Base-by-base conservation (phyloP, 768 basidiomycete species). In the Tulasnella sp. region DNA sequence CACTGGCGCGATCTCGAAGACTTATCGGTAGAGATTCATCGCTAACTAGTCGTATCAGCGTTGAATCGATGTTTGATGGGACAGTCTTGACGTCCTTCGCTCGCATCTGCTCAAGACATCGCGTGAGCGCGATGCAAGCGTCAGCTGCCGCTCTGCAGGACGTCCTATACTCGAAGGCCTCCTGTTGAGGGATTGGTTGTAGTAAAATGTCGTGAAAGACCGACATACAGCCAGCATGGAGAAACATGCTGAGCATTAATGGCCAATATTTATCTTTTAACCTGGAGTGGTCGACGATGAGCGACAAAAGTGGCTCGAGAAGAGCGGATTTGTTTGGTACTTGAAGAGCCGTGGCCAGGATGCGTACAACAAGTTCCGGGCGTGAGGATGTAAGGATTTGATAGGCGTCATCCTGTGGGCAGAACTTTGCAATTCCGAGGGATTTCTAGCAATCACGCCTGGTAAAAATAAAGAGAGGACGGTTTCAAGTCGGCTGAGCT, bases 341-440 rank as follows among this genome's bases (percentile, higher is more conserved):
- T 0, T 7, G 19, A 2, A 67, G 42, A 22, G 3, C 26, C 39
- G n/a, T 22, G 19, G 35, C 11, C 3, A 67, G 32, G 39, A 14
- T 16, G 5, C 36, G 37, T 17, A 26, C 3, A 39, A 44, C 29
- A 44, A 19, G 26, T 26, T 67, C 36, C 16, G 39, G 37, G 1
- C 19, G 35, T n/a, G 39, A 41, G 16, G 32, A 40, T 3, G 37
- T 22, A 32, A 67, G 6, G 3, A 67, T 42, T 17, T 19, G 39
- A 29, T 67, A 67, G n/a, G 67, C 67, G n/a, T 67, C 67, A n/a
- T 67, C 39, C n/a, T 41, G 67, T 22, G 67, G 67, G 16, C 39
- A 26, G 26, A 67, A 32, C 39, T 22, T 16, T 35, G 37, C 39
- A 22, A 29, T 22, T 16, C 41, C 67, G 11, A 39, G 42, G 12